phyloP scores from a whole-genome alignment of 192 early-diverging fungal genomes.

The Coemansia sp. region DNA sequence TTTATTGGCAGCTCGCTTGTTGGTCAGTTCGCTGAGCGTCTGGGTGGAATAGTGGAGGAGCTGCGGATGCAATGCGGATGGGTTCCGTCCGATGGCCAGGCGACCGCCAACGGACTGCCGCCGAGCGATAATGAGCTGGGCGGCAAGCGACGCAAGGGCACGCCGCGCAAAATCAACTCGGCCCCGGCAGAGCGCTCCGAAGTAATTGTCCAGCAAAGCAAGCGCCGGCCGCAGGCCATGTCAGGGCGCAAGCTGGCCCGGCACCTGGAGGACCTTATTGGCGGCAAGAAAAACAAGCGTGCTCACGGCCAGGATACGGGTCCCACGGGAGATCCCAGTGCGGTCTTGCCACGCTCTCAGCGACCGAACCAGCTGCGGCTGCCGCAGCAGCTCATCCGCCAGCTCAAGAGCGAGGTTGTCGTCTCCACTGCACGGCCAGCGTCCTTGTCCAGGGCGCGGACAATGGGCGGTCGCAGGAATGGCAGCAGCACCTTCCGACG shows the following conservation, averaged over 20 bases:
- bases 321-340: background rate
- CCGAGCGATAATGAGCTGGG: conserved; percentile 1
- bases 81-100: conserved; percentile 14
- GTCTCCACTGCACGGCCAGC: conserved; percentile 23
- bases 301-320: background rate
- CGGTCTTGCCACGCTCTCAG: background rate
- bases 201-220: conserved; percentile 37
- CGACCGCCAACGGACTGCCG: background rate
- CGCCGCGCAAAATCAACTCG: conserved; percentile 29
- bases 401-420: conserved; percentile 45
- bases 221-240: background rate
- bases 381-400: conserved; percentile 32
- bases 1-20: conserved; percentile 35
- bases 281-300: background rate
- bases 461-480: conserved; percentile 1
- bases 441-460: background rate
- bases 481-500: background rate
- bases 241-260: conserved; percentile 37
- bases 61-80: conserved; percentile 45
- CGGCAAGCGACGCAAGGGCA: conserved; percentile 37
- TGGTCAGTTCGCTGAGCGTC: conserved; percentile 6
- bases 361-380: conserved; percentile 22
- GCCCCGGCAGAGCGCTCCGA: conserved; percentile 25
- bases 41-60: conserved; percentile 36
- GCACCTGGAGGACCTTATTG: conserved; percentile 41